Evolutionary conservation across 2,329 filamentous ascomycete genomes (phyloP).

Genomic region (Ophiocordyceps robertsii): DNA sequence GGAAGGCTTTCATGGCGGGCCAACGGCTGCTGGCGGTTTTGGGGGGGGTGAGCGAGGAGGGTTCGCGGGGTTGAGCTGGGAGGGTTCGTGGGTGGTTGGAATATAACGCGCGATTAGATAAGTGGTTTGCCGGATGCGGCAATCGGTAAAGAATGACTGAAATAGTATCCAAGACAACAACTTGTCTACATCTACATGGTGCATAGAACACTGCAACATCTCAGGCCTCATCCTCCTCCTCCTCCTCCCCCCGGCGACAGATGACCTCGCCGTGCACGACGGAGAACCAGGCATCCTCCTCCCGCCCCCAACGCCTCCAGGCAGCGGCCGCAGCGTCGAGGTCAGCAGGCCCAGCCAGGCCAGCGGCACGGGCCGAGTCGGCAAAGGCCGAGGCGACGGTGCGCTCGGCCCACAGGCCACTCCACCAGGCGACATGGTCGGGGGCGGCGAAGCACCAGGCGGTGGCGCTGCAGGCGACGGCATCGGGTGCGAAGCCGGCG

Average conservation of each 20-base stretch:
- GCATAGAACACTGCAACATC: too few relatives aligned
- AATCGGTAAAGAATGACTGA: too few relatives aligned
- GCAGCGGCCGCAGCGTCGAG: constrained; percentile 1
- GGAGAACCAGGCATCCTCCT: constrained; percentile 7
- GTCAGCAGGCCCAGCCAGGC: constrained; percentile 9
- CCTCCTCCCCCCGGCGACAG: constrained; percentile 4
- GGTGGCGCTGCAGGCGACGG: constrained; percentile 6
- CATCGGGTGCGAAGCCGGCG: constrained; percentile 6
- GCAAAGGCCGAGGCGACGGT: constrained; percentile 8
- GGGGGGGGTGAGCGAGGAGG: too few relatives aligned
- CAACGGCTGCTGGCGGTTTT: not conserved
- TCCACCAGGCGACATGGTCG: constrained; percentile 9
- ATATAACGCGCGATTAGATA: too few relatives aligned
- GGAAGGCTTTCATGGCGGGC: constrained; percentile 8
- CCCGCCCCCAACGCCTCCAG: constrained; percentile 4
- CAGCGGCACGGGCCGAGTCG: constrained; percentile 4
- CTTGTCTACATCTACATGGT: too few relatives aligned
- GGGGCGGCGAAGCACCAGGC: constrained; percentile 10
- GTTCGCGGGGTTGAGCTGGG: too few relatives aligned
- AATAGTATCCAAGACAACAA: too few relatives aligned
- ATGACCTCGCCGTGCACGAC: constrained; percentile 6
- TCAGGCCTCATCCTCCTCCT: too few relatives aligned
- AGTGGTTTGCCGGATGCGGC: not conserved
- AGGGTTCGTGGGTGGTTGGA: too few relatives aligned
- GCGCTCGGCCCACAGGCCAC: constrained; percentile 9